These are phyloP conservation scores for Echinosophora koreensis DNA, from an alignment of 306 rosid genomes.

Conservation along the genomic window DNA sequence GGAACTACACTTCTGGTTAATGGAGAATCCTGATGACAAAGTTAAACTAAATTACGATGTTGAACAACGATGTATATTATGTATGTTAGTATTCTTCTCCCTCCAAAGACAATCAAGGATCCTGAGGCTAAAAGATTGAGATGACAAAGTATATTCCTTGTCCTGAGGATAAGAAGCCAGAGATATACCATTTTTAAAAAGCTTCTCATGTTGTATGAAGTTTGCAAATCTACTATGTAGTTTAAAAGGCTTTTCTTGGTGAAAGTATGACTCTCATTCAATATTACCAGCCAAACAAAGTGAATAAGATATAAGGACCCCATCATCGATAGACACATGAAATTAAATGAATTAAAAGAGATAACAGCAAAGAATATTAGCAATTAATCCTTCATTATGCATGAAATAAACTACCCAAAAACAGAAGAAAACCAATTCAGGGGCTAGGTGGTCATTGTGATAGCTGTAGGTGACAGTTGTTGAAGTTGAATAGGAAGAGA, in stretches of 20 bases:
- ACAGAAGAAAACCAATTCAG: no score
- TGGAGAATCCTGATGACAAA: slow-evolving; percentile 87
- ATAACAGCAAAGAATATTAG: no score
- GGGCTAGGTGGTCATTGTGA: no score
- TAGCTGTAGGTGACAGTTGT: no score
- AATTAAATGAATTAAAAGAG: no score
- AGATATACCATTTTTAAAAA: slow-evolving; percentile 57
- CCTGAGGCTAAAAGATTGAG: slow-evolving; percentile 99
- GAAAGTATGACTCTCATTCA: no score
- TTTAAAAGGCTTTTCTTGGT: neutral
- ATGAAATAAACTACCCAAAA: no score
- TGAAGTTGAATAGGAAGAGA: no score
- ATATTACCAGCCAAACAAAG: no score
- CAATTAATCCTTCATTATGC: no score
- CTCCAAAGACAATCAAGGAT: slow-evolving; percentile 91
- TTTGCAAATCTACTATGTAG: neutral
- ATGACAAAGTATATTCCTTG: slow-evolving; percentile 94
- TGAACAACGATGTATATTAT: neutral
- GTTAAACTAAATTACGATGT: slow-evolving; percentile 54
- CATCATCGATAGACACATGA: no score
- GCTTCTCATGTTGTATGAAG: slow-evolving; percentile 3
- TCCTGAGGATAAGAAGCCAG: slow-evolving; percentile 97
- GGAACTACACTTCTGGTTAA: slow-evolving; percentile 96
- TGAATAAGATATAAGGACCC: no score
- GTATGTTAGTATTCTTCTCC: slow-evolving; percentile 59